Conservation (phyloP, 2,329 filamentous ascomycete species). For the Talaromyces sp. region DNA sequence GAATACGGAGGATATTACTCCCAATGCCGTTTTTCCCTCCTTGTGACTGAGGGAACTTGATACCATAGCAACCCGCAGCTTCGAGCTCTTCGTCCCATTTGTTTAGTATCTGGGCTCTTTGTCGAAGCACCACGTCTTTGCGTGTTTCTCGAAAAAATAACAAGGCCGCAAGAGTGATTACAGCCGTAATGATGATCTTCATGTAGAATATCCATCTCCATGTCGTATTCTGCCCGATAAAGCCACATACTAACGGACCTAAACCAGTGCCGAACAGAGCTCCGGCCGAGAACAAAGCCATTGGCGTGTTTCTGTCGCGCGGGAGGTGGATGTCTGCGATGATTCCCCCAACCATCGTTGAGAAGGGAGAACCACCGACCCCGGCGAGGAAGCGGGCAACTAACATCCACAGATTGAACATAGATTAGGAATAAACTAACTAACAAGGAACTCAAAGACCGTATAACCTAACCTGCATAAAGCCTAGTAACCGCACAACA, state of each 20-base stretch:
- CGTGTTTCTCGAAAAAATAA: constrained; percentile 65
- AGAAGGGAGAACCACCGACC: constrained; percentile 51
- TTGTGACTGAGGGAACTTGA: neutral
- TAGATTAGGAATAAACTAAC: neutral
- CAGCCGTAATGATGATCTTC: constrained; percentile 39
- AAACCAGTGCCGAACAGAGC: constrained; percentile 71
- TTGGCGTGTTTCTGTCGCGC: constrained; percentile 72
- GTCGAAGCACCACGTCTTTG: constrained; percentile 50
- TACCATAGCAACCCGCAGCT: neutral
- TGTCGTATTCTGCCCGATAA: constrained; percentile 38
- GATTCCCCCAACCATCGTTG: constrained; percentile 78
- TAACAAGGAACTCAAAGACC: neutral
- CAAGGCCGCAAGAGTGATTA: constrained; percentile 60
- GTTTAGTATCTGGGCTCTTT: neutral
- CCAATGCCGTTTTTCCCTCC: neutral
- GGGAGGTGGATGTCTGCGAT: constrained; percentile 75
- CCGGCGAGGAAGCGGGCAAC: constrained; percentile 1
- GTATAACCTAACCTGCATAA: neutral
- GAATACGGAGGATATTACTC: neutral
- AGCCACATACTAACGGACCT: constrained; percentile 37
- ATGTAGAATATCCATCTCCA: constrained; percentile 50
- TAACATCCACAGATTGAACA: neutral
- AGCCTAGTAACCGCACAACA: constrained; percentile 2
- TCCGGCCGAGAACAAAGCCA: constrained; percentile 73
- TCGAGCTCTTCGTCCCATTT: neutral